Base-by-base conservation (phyloP, 495 filamentous ascomycete species). In the Aspergillus hancockii region DNA sequence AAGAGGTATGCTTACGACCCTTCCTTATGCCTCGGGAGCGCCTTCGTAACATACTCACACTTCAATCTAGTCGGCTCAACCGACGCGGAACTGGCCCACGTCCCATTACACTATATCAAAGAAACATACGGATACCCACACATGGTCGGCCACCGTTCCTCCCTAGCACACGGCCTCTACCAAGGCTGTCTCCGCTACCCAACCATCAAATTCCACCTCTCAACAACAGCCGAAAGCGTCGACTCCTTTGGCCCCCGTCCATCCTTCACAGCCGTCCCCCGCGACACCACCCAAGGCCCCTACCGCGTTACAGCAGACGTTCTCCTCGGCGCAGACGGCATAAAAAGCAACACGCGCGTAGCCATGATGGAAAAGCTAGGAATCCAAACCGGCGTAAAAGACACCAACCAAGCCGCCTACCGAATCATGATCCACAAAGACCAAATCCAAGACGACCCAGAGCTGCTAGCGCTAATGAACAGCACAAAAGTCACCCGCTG, bases 331-430 rank as follows among this genome's bases (percentile, higher is more conserved):
- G 80, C 85, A 3, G 89, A 94, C 62, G 90, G 90, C 40, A 85
- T 93, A 70, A 92, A 91, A 72, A 85, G 81, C 57, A 55, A 71
- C 49, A 83, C 87, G 47, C 86, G 88, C 28, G 72, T 78, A 9
- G 75, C 80, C 40, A 85, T 93, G 79, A 81, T 91, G 16, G 73
- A 79, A 52, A 61, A 70, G 18, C 73, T 89, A 7, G 75, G 79
- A 58, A 73, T 83, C 61, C 61, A 77, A 9, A 82, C 82, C 23
- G 75, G 83, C 53, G 83, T 90, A 68, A 78, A 84, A 55, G 88
- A 92, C 66, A 92, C 87, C 32, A 79, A 88, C 31, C 86, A 93
- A 67, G 89, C 89, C 16, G 90, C 89, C n/a, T 93, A 92, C 79
- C 83, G 90, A 14, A 92, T 94, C 76, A 89, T 93, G 86, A 83